phyloP scores from a whole-genome alignment of 139 green algal genomes.

The Yamagishiella unicocca region DNA sequence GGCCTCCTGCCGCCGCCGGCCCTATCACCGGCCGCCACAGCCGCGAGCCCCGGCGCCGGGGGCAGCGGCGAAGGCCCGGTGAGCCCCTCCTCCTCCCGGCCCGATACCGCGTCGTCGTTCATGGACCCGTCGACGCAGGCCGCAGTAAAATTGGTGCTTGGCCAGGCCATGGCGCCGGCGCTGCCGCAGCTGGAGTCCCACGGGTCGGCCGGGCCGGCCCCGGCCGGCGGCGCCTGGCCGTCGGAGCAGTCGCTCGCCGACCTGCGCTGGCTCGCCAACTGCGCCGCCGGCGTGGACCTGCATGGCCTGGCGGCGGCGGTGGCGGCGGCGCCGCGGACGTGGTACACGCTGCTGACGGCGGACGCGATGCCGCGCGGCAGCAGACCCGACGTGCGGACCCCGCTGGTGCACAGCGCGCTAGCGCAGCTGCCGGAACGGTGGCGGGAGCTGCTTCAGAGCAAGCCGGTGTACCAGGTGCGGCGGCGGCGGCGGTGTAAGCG shows the following conservation, averaged over 20 bases:
- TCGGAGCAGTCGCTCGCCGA: not conserved
- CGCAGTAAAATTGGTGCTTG: not conserved
- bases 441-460: not conserved
- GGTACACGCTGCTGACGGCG: constrained; percentile 37
- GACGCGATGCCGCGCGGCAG: not conserved
- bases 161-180: not conserved
- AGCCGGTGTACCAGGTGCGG: constrained; percentile 20
- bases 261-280: constrained; percentile 40
- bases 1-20: not conserved
- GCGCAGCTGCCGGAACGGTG: constrained; percentile 26
- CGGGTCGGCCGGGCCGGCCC: too few relatives aligned
- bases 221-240: not conserved
- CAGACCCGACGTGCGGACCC: not conserved
- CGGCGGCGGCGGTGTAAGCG: too few relatives aligned
- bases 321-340: constrained; percentile 28
- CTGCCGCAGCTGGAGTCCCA: not conserved
- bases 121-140: constrained; percentile 10
- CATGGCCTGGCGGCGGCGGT: constrained; percentile 31
- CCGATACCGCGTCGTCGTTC: not conserved
- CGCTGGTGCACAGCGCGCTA: not conserved
- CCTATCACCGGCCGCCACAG: not conserved
- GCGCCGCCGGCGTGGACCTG: not conserved
- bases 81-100: not conserved
- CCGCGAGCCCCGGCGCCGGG: not conserved
- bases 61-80: not conserved